Evolutionary conservation across 2,329 filamentous ascomycete species (phyloP).

Genomic region (Fusarium clavum): DNA sequence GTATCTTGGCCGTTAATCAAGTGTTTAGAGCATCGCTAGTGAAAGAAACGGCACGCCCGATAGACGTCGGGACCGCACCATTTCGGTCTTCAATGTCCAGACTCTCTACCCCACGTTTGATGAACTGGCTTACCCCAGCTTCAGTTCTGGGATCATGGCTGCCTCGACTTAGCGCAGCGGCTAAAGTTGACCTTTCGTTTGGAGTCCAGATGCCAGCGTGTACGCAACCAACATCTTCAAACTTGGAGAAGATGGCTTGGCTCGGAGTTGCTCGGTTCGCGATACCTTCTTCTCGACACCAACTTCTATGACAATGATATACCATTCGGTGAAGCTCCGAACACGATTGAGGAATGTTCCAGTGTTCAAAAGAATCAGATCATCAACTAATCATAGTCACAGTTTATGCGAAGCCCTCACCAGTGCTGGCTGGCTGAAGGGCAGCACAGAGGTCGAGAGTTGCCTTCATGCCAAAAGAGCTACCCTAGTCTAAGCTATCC

Average conservation of each 20-base stretch:
- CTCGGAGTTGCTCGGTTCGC: background rate
- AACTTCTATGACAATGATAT: background rate
- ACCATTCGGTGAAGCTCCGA: conserved; percentile 34
- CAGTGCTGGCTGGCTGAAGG: background rate
- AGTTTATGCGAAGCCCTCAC: background rate
- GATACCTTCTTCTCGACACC: background rate
- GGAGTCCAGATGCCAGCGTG: background rate
- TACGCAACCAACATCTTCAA: background rate
- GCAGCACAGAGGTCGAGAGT: background rate
- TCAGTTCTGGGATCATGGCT: conserved; percentile 13
- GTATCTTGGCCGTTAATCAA: background rate
- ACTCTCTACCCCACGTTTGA: conserved; percentile 18
- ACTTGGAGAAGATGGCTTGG: background rate
- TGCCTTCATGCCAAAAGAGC: background rate
- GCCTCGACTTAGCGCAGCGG: conserved; percentile 15
- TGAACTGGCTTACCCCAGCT: conserved; percentile 16
- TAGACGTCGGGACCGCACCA: conserved; percentile 16
- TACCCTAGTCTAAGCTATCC: background rate
- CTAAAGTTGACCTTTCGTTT: conserved; percentile 17
- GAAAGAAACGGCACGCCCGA: conserved; percentile 3
- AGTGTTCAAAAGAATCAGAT: background rate
- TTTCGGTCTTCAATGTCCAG: conserved; percentile 34
- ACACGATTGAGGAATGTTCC: background rate
- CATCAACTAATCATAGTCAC: background rate
- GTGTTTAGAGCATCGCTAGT: background rate